Conservation (phyloP, 495 filamentous ascomycete species). For the Penicillium silybi region DNA sequence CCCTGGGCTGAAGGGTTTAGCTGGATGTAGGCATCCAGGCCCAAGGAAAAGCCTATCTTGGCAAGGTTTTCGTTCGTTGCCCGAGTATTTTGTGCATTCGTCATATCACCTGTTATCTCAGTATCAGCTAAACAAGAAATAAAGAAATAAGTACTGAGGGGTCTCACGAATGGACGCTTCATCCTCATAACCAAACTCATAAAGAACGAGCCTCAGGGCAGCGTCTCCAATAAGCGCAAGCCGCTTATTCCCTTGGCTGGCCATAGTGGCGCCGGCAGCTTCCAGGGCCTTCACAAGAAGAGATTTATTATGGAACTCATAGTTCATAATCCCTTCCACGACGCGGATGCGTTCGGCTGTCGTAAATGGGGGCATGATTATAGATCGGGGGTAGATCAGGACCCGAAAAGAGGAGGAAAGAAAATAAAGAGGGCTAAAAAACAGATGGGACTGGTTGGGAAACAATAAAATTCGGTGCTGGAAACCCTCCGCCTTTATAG, state of each 20-base stretch:
- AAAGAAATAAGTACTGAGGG: neutral
- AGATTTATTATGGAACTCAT: neutral
- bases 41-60: neutral
- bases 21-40: constrained; percentile 1
- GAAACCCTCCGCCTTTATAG: too few relatives aligned
- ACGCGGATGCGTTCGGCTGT: neutral
- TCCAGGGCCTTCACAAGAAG: neutral
- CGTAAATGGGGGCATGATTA: neutral
- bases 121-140: neutral
- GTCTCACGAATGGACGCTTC: constrained; percentile 1
- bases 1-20: constrained; percentile 2
- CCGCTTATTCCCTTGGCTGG: constrained; percentile 3
- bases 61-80: neutral
- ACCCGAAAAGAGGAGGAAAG: neutral
- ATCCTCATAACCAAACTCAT: constrained; percentile 1
- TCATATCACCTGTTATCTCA: neutral
- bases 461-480: too few relatives aligned
- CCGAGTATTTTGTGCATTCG: neutral
- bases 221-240: constrained; percentile 4
- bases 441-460: too few relatives aligned
- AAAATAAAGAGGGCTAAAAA: neutral
- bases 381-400: neutral
- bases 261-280: neutral
- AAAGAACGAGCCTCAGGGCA: neutral
- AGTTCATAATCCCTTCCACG: neutral